phyloP scores from a whole-genome alignment of 2,329 filamentous ascomycete genomes.

The Verticillium dahliae region DNA sequence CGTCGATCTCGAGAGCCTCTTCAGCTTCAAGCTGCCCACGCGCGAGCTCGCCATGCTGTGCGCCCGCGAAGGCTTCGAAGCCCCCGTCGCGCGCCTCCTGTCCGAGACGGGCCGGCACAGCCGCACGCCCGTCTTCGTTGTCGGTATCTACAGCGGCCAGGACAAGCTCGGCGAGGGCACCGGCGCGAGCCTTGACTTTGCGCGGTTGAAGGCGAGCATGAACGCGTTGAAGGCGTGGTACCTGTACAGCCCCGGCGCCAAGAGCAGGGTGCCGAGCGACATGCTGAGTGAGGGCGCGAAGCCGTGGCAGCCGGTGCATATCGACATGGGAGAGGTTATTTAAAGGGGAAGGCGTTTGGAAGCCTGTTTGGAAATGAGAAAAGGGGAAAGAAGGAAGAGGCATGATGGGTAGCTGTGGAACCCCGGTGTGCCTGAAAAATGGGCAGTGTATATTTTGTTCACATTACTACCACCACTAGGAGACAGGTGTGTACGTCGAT shows the following conservation, averaged over 20 bases:
- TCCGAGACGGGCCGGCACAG: slow-evolving; percentile 85
- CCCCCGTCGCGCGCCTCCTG: slow-evolving; percentile 78
- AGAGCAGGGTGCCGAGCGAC: slow-evolving; percentile 62
- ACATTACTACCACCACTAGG: background rate
- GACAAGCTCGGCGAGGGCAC: slow-evolving; percentile 92
- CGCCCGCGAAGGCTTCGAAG: slow-evolving; percentile 80
- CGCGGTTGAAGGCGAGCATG: slow-evolving; percentile 72
- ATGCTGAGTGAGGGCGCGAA: slow-evolving; percentile 55
- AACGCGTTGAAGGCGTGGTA: slow-evolving; percentile 92
- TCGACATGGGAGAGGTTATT: slow-evolving; percentile 67
- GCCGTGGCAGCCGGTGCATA: slow-evolving; percentile 60
- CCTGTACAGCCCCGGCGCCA: slow-evolving; percentile 72
- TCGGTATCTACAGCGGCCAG: slow-evolving; percentile 85
- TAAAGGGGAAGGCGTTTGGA: slow-evolving; percentile 20
- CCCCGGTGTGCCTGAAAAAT: background rate
- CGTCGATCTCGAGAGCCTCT: slow-evolving; percentile 69
- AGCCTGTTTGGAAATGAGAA: background rate
- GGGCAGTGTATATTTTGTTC: slow-evolving; percentile 9
- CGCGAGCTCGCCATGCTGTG: slow-evolving; percentile 80
- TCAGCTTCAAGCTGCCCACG: slow-evolving; percentile 78
- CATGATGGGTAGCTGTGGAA: background rate
- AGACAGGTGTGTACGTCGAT: background rate
- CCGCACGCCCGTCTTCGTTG: slow-evolving; percentile 82
- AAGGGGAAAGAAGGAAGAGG: background rate
- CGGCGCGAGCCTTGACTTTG: slow-evolving; percentile 70